phyloP scores from a whole-genome alignment of 2,329 filamentous ascomycete genomes.

The Tympanopsis confertula region DNA sequence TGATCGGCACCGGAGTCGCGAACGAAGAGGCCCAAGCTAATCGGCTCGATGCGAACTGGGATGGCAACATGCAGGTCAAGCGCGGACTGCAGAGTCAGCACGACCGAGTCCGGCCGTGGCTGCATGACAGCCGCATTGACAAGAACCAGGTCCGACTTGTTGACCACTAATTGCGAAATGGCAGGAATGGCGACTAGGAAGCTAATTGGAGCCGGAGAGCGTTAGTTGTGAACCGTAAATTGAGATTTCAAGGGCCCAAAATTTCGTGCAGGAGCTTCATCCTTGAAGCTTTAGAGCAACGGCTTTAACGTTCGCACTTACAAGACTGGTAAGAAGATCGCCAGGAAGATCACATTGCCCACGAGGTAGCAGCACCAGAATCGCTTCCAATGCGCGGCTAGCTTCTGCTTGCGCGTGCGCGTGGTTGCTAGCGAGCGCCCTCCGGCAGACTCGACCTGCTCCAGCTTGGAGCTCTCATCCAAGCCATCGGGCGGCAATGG shows the following conservation, averaged over 20 bases:
- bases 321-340: constrained; percentile 32
- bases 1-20: constrained; percentile 14
- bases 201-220: constrained; percentile 11
- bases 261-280: too few relatives aligned
- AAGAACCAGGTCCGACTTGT: constrained; percentile 25
- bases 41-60: constrained; percentile 20
- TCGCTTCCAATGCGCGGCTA: constrained; percentile 25
- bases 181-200: constrained; percentile 32
- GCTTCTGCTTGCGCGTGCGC: constrained; percentile 13
- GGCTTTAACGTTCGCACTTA: constrained; percentile 15
- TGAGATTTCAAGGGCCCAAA: too few relatives aligned
- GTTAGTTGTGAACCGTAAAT: background rate
- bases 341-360: constrained; percentile 24
- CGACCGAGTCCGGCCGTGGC: constrained; percentile 17
- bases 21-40: constrained; percentile 27
- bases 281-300: constrained; percentile 5
- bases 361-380: constrained; percentile 31
- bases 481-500: background rate
- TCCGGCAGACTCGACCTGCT: background rate
- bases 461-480: too few relatives aligned
- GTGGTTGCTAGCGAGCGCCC: background rate
- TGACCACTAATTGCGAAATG: constrained; percentile 30
- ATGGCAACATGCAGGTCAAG: constrained; percentile 20
- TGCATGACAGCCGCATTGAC: constrained; percentile 19
- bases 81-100: constrained; percentile 21